phyloP scores from a whole-genome alignment of 176 grass and related monocot species.

The Tillandsia fasciculata region DNA sequence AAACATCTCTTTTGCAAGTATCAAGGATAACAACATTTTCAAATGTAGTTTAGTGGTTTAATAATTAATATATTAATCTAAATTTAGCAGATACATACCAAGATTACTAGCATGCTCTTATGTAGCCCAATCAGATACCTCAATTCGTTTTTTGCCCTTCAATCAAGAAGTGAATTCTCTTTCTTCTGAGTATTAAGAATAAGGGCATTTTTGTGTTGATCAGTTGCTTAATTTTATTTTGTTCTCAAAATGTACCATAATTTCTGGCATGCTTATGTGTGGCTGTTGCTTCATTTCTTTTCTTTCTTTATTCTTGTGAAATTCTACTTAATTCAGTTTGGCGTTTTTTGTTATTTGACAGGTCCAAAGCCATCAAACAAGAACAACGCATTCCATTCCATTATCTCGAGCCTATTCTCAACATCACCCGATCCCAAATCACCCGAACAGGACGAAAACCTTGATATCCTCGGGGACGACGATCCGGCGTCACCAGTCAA shows the following conservation, averaged over 20 bases:
- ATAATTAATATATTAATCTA: no score
- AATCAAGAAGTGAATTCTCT: no score
- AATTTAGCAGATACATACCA: not conserved
- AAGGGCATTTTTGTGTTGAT: no score
- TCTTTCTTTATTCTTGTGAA: not conserved
- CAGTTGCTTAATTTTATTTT: not conserved
- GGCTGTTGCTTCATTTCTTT: not conserved
- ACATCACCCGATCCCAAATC: conserved; percentile 41
- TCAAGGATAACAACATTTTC: no score
- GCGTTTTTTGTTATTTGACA: conserved; percentile 12
- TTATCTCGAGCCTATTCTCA: conserved; percentile 39
- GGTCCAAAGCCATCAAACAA: conserved; percentile 41
- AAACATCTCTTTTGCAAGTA: no score
- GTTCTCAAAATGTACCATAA: not conserved
- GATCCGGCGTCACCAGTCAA: conserved; percentile 44
- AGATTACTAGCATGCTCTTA: not conserved
- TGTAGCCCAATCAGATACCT: no score
- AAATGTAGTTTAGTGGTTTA: no score
- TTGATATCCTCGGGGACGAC: conserved; percentile 83
- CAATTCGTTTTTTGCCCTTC: no score
- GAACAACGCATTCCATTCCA: conserved; percentile 31
- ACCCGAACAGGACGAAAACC: conserved; percentile 44
- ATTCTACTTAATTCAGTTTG: not conserved
- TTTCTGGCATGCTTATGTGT: not conserved
- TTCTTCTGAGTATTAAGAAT: no score